A percentile compares a stretch with the other conserved stretches of the same genome.
phyloP scores from a whole-genome alignment of 495 filamentous ascomycete species.

The Hypoxylon fuscum region DNA sequence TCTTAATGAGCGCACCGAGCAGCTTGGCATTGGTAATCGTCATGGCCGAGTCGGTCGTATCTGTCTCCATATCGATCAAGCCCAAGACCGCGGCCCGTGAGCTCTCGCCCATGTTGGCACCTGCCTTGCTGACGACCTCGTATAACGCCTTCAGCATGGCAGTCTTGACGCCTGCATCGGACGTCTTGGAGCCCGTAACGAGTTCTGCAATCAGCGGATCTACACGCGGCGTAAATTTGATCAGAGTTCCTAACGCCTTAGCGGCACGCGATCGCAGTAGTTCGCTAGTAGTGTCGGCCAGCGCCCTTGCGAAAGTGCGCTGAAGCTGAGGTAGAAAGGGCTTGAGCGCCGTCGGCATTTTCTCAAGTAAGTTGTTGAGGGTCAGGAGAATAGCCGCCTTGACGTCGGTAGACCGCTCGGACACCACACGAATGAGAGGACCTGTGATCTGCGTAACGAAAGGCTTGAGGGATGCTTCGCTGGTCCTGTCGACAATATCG shows the following conservation, averaged over 20 bases:
- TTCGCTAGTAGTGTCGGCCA: conserved; percentile 93
- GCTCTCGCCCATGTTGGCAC: conserved; percentile 89
- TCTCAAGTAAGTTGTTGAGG: conserved; percentile 92
- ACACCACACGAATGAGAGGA: conserved; percentile 95
- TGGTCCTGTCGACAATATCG: conserved; percentile 92
- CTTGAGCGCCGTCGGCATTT: conserved; percentile 94
- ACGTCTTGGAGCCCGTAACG: conserved; percentile 90
- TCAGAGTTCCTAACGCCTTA: conserved; percentile 94
- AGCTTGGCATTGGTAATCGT: conserved; percentile 88
- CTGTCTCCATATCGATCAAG: conserved; percentile 84
- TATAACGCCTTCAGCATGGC: conserved; percentile 98
- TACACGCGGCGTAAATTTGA: conserved; percentile 93
- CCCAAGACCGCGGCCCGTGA: conserved; percentile 82
- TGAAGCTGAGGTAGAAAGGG: conserved; percentile 97
- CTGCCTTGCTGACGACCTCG: conserved; percentile 94
- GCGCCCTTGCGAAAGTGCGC: conserved; percentile 92
- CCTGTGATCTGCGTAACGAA: conserved; percentile 98
- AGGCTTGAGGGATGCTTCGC: conserved; percentile 81
- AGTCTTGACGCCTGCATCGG: conserved; percentile 86
- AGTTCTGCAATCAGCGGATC: conserved; percentile 88
- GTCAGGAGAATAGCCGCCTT: conserved; percentile 95
- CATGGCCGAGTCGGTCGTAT: conserved; percentile 77
- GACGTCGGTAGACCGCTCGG: conserved; percentile 92
- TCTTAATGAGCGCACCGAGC: conserved; percentile 87
- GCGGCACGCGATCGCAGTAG: conserved; percentile 86